Base-by-base conservation (phyloP, 768 basidiomycete genomes). In the Porphyrellus cyaneotinctus region DNA sequence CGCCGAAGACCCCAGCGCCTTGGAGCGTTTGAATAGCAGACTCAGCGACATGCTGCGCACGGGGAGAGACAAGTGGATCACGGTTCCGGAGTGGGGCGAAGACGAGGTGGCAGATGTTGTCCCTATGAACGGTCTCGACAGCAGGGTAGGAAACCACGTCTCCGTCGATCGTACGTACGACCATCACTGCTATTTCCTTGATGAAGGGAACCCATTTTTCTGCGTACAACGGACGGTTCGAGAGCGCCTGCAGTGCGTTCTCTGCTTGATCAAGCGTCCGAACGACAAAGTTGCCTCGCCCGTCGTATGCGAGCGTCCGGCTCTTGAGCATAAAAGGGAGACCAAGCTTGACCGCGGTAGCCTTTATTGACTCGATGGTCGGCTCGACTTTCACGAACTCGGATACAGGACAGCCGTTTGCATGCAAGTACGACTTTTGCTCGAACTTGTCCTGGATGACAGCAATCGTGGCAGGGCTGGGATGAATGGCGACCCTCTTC, bases 171-270 rank as follows among this genome's bases (percentile, higher is more conserved):
- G 87, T 84, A 31, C 91, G 84, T 2, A 97, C 95, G 12, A 98
- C 97, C 90, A 99, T 97, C 32, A 98, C 93, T 0, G 97, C 94
- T 31, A 97, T 85, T 69, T 98, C 97, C 61, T 85, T 87, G 14
- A 74, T 70, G 64, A 98, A 98, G 0, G 85, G 82, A 0, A 94
- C 88, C 87, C 91, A 97, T 63, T 87, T 88, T 68, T 99, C 97
- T 0, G 93, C 95, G 62, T 98, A 99, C 4, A 97, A 72, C 0
- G 88, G 85, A 2, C 90, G 76, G 51, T 84, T 76, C 3, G 75
- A 78, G 14, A 92, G 81, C 2, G 74, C 68, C 1, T 72, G 56
- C 31, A 83, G 74, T 1, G 82, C 79, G 17, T 82, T 75, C 43
- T 74, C 70, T 2, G 75, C 75, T 30, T 87, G 75, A 10, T 75